These are phyloP conservation scores for Trypanosoma boissoni DNA, from an alignment of 208 protist species.

Conservation along the genomic window DNA sequence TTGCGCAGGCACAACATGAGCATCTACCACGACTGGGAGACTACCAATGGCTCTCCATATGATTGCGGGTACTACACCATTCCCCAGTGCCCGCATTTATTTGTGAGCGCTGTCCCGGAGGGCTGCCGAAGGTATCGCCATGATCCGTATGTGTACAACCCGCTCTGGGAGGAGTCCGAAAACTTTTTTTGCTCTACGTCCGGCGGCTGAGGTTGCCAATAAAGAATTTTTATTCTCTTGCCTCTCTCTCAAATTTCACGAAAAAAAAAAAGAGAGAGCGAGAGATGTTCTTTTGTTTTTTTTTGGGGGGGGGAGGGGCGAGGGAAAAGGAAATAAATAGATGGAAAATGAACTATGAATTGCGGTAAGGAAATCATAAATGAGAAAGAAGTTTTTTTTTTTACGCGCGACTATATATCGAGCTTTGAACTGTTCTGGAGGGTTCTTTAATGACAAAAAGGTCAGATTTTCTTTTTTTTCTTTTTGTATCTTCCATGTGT, in stretches of 20 bases:
- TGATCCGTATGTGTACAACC: slow-evolving; percentile 23
- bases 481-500: not conserved
- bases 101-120: too few relatives aligned
- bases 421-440: too few relatives aligned
- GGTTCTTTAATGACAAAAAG: too few relatives aligned
- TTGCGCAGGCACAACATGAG: too few relatives aligned
- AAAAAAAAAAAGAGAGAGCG: not conserved
- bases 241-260: too few relatives aligned
- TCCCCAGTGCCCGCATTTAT: too few relatives aligned
- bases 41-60: too few relatives aligned
- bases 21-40: too few relatives aligned
- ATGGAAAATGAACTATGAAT: slow-evolving; percentile 1
- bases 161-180: not conserved
- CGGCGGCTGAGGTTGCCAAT: not conserved
- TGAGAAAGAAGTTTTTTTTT: slow-evolving; percentile 4
- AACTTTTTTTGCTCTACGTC: not conserved
- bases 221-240: too few relatives aligned
- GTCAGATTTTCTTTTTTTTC: not conserved
- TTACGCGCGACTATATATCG: too few relatives aligned
- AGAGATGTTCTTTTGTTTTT: slow-evolving; percentile 3
- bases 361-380: not conserved
- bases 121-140: too few relatives aligned
- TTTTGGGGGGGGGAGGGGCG: not conserved
- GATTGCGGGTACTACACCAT: too few relatives aligned
- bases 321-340: not conserved